Conservation (phyloP, 169 alveolate species). For the Plasmodium malariae region DNA sequence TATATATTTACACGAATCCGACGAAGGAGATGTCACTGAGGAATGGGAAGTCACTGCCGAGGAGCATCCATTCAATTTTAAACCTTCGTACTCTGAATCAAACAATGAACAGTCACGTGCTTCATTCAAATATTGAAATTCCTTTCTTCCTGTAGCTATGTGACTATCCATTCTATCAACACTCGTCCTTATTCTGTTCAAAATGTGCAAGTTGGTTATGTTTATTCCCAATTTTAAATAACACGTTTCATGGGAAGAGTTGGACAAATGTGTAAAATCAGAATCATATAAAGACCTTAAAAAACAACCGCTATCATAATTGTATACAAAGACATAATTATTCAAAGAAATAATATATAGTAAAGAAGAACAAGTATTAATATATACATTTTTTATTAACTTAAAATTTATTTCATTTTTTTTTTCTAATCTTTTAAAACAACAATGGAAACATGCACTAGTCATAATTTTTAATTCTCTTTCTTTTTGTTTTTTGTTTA, state of each 20-base stretch:
- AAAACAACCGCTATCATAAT: slow-evolving; percentile 35
- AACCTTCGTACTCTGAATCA: too few species aligned
- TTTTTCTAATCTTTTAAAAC: slow-evolving; percentile 64
- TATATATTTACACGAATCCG: too few species aligned
- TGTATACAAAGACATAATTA: slow-evolving; percentile 35
- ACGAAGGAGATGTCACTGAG: too few species aligned
- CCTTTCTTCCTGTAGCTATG: too few species aligned
- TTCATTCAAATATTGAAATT: too few species aligned
- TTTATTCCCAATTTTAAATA: slow-evolving; percentile 37
- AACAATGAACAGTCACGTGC: too few species aligned
- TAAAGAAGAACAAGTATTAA: slow-evolving; percentile 48
- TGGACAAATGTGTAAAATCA: slow-evolving; percentile 4
- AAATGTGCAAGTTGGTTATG: slow-evolving; percentile 25
- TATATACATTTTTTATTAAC: slow-evolving; percentile 59
- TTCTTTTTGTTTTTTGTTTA: slow-evolving; percentile 22
- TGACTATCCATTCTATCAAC: too few species aligned
- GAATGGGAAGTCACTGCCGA: too few species aligned
- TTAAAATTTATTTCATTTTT: slow-evolving; percentile 74
- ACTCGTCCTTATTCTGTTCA: slow-evolving; percentile 20
- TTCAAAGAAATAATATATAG: slow-evolving; percentile 40
- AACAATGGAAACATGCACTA: slow-evolving; percentile 65
- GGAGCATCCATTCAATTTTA: too few species aligned
- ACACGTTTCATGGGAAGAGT: slow-evolving; percentile 17
- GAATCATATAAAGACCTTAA: slow-evolving; percentile 43
- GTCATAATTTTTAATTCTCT: slow-evolving; percentile 30